Conservation (phyloP, 1,139 yeast species). For the Scheffersomyces parashehatae region DNA sequence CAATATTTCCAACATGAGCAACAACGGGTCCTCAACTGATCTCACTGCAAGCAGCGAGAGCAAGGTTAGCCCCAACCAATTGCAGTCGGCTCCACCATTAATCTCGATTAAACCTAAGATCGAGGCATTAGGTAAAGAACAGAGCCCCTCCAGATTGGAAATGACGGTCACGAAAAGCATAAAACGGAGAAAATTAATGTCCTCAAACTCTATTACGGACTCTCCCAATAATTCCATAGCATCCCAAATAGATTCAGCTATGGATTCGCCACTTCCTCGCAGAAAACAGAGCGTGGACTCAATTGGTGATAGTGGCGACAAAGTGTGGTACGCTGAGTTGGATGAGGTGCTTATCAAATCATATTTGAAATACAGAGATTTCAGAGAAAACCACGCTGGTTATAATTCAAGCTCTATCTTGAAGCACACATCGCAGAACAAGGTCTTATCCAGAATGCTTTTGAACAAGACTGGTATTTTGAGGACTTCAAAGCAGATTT, state of each 20-base stretch:
- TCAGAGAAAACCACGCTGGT: constrained; percentile 28
- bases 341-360: constrained; percentile 40
- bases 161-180: constrained; percentile 8
- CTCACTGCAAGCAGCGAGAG: background rate
- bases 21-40: too few relatives aligned
- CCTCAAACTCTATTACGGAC: constrained; percentile 14
- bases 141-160: constrained; percentile 5
- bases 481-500: constrained; percentile 43
- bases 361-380: constrained; percentile 37
- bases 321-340: constrained; percentile 40
- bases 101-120: constrained; percentile 5
- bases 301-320: constrained; percentile 10
- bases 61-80: constrained; percentile 1
- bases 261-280: constrained; percentile 34
- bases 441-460: constrained; percentile 44
- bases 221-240: constrained; percentile 44
- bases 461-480: constrained; percentile 37
- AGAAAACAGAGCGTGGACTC: constrained; percentile 9
- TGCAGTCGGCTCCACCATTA: constrained; percentile 9
- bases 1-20: too few relatives aligned
- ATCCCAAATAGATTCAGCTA: constrained; percentile 34
- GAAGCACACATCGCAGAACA: constrained; percentile 41
- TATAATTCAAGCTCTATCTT: constrained; percentile 21
- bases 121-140: background rate
- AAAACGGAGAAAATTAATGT: constrained; percentile 11